A percentile compares a stretch with the other conserved stretches of the same genome.
These are phyloP conservation scores for Karstenula rhodostoma DNA, from an alignment of 2,329 filamentous ascomycete genomes.

Conservation along the genomic window DNA sequence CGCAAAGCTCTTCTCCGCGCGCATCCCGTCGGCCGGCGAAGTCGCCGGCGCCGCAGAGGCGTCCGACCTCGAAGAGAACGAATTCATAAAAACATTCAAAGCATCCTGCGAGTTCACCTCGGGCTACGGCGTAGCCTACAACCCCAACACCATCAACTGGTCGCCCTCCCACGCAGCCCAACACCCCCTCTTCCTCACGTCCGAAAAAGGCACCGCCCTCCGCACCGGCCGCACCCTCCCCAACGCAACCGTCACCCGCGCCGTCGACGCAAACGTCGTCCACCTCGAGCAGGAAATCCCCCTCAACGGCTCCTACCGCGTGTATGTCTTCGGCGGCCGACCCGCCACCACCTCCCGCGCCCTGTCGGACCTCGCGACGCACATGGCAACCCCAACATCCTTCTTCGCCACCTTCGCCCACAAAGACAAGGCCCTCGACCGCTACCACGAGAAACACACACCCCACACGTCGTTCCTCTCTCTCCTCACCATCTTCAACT, in stretches of 20 bases:
- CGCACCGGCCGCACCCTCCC: constrained; percentile 78
- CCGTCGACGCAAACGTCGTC: constrained; percentile 88
- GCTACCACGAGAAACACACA: constrained; percentile 81
- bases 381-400: constrained; percentile 70
- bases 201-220: constrained; percentile 63
- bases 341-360: constrained; percentile 67
- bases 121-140: constrained; percentile 88
- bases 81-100: constrained; percentile 90
- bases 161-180: constrained; percentile 74
- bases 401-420: constrained; percentile 76
- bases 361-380: constrained; percentile 72
- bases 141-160: constrained; percentile 86
- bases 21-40: constrained; percentile 75
- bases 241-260: constrained; percentile 82
- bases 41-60: constrained; percentile 67
- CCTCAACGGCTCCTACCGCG: constrained; percentile 84
- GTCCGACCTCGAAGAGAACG: constrained; percentile 65
- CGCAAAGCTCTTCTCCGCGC: constrained; percentile 86
- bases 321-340: constrained; percentile 85
- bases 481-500: constrained; percentile 77
- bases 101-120: constrained; percentile 91
- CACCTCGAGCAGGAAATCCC: constrained; percentile 91
- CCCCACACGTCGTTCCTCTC: constrained; percentile 86
- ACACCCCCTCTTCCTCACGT: constrained; percentile 73
- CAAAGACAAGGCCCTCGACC: constrained; percentile 58